phyloP scores from a whole-genome alignment of 164 flowering plant genomes.

The Magnolia changhungtana region DNA sequence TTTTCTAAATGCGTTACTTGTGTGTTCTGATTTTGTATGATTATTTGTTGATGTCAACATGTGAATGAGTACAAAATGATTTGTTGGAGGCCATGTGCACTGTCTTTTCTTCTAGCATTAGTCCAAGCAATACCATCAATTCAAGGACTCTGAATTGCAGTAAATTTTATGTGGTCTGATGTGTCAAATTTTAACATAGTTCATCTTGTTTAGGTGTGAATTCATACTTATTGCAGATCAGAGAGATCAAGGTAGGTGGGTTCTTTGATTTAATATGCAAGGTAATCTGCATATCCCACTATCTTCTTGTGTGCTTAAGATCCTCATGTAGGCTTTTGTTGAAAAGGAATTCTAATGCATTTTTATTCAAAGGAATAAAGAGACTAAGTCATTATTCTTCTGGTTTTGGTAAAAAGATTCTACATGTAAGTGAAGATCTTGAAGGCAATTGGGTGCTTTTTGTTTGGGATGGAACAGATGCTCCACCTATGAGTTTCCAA shows the following conservation, averaged over 20 bases:
- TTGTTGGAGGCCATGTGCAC: neutral
- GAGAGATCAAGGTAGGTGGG: conserved; percentile 43
- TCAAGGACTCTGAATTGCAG: neutral
- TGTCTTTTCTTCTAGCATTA: neutral
- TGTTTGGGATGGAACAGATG: conserved; percentile 95
- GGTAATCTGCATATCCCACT: conserved; percentile 33
- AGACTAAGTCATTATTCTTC: conserved; percentile 2
- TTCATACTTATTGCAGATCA: conserved; percentile 29
- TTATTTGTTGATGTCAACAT: neutral
- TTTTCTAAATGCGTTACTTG: neutral
- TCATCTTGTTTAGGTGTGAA: conserved; percentile 31
- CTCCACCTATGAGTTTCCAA: conserved; percentile 43
- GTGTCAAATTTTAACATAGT: conserved; percentile 1
- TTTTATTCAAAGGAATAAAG: neutral
- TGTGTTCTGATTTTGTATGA: neutral
- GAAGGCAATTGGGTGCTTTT: conserved; percentile 46
- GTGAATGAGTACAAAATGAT: neutral
- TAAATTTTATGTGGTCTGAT: neutral
- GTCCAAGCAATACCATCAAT: neutral
- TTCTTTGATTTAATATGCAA: conserved; percentile 54
- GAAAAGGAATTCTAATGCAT: neutral
- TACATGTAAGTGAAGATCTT: conserved; percentile 49
- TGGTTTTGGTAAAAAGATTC: conserved; percentile 38
- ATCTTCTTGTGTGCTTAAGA: neutral
- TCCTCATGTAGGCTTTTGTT: neutral